Evolutionary conservation across 108 stramenopile species (phyloP).

Genomic region (Cyclotella kingstonii): DNA sequence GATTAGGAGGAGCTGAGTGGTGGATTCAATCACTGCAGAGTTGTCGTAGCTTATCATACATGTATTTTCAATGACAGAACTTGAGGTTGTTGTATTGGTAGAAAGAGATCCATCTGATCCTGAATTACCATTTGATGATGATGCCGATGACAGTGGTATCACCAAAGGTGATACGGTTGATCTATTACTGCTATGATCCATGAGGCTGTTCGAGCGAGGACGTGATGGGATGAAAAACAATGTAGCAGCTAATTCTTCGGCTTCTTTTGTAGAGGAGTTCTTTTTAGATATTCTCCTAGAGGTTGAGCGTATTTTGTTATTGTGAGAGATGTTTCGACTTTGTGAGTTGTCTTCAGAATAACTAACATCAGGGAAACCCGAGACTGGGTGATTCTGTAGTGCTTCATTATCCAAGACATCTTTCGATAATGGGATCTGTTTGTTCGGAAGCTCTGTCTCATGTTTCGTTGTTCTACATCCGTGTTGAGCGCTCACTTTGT

Average conservation of each 20-base stretch:
- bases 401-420: neutral
- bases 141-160: conserved; percentile 11
- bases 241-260: conserved; percentile 33
- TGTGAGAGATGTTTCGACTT: neutral
- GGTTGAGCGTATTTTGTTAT: neutral
- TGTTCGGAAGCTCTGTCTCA: too few relatives aligned
- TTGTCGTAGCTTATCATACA: neutral
- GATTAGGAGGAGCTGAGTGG: conserved; percentile 60
- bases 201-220: conserved; percentile 29
- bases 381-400: conserved; percentile 8
- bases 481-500: neutral
- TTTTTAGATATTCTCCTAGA: conserved; percentile 3
- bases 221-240: conserved; percentile 17
- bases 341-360: conserved; percentile 9
- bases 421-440: too few relatives aligned
- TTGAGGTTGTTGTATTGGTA: conserved; percentile 3
- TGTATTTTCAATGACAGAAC: neutral
- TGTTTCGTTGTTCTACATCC: neutral
- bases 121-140: conserved; percentile 4
- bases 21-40: conserved; percentile 40
- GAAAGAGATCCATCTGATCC: neutral
- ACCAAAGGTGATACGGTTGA: conserved; percentile 12
- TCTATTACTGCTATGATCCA: conserved; percentile 9
- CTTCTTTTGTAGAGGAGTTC: conserved; percentile 29
- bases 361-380: conserved; percentile 3